Base-by-base conservation (phyloP, 495 filamentous ascomycete genomes). In the Glarea lozoyensis region DNA sequence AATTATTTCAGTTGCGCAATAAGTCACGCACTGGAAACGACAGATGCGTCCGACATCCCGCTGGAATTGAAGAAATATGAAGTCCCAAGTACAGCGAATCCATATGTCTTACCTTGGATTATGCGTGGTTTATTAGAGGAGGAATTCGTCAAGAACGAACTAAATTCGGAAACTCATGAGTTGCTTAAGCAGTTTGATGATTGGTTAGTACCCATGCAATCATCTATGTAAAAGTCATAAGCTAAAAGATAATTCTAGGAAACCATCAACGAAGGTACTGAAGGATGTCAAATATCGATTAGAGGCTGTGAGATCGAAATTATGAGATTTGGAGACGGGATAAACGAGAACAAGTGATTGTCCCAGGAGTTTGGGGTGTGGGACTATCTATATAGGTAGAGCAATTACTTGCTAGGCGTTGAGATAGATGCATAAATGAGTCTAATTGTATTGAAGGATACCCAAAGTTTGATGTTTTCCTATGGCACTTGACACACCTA, bases 281-380 rank as follows among this genome's bases (percentile, higher is more conserved):
- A 94, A 87, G 61, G 92, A 98, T 67, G 92, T 98, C 24, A 94
- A 92, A 58, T 98, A 93, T 59, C 73, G 92, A 50, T 65, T 98
- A 30, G 92, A 98, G 69, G 89, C 84, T 6, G 89, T 98, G 34
- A 70, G 86, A 50, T 88, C 83, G 4, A 93, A 87, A 60, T 65
- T 92, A 22, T 95, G 52, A 58, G 55, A 12, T 1, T 18, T 20
- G 30, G 27, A 20, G n/a, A n/a, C n/a, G n/a, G n/a, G n/a, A n/a
- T n/a, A n/a, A n/a, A n/a, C n/a, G n/a, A n/a, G n/a, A n/a, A n/a
- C n/a, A n/a, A 12, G 15, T 42, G 3, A 31, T 17, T 30, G 30
- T 17, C 24, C 23, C 7, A 38, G 41, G 40, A 20, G 43, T 20
- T 40, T 20, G 33, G 35, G 10, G 27, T 7, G n/a, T n/a, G 31